phyloP scores from a whole-genome alignment of 371 early-diverging fungal species.

The Rhizoclosmatium hyalinum region DNA sequence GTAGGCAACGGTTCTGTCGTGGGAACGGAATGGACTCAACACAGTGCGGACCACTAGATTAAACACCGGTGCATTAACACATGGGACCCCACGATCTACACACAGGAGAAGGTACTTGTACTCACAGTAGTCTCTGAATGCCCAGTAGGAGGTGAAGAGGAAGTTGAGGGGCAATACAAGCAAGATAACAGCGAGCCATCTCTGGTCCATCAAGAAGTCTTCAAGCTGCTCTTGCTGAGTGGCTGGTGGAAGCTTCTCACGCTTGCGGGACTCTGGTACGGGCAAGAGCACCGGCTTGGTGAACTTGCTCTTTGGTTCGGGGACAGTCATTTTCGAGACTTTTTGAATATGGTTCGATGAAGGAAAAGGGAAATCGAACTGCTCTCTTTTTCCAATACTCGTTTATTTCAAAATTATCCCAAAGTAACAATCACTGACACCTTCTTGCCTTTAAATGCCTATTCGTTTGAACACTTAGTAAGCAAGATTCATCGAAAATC shows the following conservation, averaged over 20 bases:
- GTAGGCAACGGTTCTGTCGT: conserved; percentile 43
- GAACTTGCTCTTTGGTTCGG: neutral
- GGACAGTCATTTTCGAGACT: neutral
- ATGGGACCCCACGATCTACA: neutral
- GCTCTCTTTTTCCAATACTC: neutral
- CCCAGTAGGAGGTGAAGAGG: conserved; percentile 47
- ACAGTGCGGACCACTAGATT: conserved; percentile 34
- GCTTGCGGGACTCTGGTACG: conserved; percentile 22
- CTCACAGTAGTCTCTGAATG: conserved; percentile 41
- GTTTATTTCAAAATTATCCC: neutral
- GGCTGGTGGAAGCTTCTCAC: conserved; percentile 14
- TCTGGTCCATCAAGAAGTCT: conserved; percentile 36
- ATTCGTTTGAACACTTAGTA: neutral
- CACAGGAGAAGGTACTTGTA: neutral
- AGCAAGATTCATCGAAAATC: neutral
- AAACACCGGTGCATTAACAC: conserved; percentile 19
- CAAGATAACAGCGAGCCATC: conserved; percentile 36
- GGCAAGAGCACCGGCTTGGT: conserved; percentile 24
- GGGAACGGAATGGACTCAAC: conserved; percentile 33
- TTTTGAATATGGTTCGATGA: neutral
- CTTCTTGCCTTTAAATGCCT: conserved; percentile 29
- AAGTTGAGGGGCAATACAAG: conserved; percentile 45
- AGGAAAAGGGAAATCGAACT: neutral
- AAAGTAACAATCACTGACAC: conserved; percentile 16
- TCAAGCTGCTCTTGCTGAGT: conserved; percentile 27